Percentiles rank a stretch among this genome's conserved stretches.
phyloP scores from a whole-genome alignment of 352 stramenopile species.

The Pythium grandisporangium region DNA sequence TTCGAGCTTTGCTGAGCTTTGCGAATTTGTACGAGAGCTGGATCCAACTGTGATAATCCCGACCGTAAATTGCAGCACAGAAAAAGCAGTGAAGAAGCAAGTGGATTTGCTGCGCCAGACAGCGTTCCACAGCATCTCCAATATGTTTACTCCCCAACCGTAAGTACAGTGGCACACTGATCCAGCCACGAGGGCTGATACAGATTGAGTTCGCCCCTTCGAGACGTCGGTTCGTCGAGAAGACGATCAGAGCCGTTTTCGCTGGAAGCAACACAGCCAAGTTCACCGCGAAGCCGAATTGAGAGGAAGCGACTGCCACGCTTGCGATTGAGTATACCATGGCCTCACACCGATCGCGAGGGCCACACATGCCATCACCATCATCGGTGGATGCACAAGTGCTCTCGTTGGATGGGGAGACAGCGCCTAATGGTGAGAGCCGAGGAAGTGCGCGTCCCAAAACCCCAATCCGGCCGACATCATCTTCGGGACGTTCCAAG shows the following conservation, averaged over 20 bases:
- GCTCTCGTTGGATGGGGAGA: slow-evolving; percentile 28
- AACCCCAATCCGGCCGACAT: slow-evolving; percentile 20
- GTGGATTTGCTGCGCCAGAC: slow-evolving; percentile 51
- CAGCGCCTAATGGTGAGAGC: not conserved
- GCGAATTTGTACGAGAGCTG: slow-evolving; percentile 85
- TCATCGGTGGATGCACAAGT: slow-evolving; percentile 51
- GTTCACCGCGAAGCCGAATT: too few relatives aligned
- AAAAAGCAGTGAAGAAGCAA: slow-evolving; percentile 60
- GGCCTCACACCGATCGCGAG: too few relatives aligned
- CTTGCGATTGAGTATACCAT: too few relatives aligned
- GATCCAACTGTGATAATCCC: slow-evolving; percentile 88
- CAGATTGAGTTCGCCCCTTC: too few relatives aligned
- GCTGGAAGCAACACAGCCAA: too few relatives aligned
- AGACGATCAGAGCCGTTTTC: too few relatives aligned
- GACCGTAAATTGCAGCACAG: slow-evolving; percentile 82
- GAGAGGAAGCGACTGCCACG: too few relatives aligned
- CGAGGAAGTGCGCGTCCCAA: slow-evolving; percentile 6
- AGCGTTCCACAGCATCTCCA: slow-evolving; percentile 51
- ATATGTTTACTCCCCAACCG: slow-evolving; percentile 28
- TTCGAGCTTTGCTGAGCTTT: slow-evolving; percentile 93
- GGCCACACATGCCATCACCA: too few relatives aligned
- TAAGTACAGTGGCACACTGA: not conserved
- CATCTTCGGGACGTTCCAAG: slow-evolving; percentile 42
- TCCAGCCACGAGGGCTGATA: not conserved
- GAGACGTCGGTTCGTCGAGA: too few relatives aligned